Percentiles rank a stretch among this genome's conserved stretches.
These are phyloP conservation scores for Synura sp. DNA, from an alignment of 352 stramenopile species.

Conservation along the genomic window DNA sequence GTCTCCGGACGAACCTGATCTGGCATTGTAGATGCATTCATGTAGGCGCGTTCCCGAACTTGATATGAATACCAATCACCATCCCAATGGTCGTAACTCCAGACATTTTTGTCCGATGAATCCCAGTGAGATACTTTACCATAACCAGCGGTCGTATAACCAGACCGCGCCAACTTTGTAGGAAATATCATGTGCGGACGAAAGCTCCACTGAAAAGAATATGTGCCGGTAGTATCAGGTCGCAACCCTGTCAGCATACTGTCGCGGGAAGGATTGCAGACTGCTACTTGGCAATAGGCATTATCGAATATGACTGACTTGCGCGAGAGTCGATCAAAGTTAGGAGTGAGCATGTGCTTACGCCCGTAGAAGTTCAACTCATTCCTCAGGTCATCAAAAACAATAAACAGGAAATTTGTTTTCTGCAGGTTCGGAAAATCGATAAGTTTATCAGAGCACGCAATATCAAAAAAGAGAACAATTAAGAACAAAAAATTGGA, in stretches of 20 bases:
- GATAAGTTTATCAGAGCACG: too few species aligned
- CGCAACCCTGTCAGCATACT: conserved; percentile 30
- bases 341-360: conserved; percentile 21
- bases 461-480: too few species aligned
- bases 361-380: conserved; percentile 27
- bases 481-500: too few species aligned
- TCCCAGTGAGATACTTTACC: conserved; percentile 42
- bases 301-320: conserved; percentile 36
- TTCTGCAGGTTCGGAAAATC: too few species aligned
- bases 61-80: conserved; percentile 27
- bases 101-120: neutral
- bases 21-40: conserved; percentile 25
- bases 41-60: neutral
- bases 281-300: conserved; percentile 18
- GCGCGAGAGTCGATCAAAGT: conserved; percentile 19
- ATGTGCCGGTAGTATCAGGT: conserved; percentile 26
- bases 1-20: neutral
- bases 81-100: conserved; percentile 15
- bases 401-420: conserved; percentile 30
- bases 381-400: conserved; percentile 32
- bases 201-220: conserved; percentile 8
- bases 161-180: neutral
- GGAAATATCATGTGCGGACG: neutral
- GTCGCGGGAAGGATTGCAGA: conserved; percentile 41
- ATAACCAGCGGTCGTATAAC: conserved; percentile 25